phyloP scores from a whole-genome alignment of 2,329 filamentous ascomycete species.

The Aspergillus floridensis region DNA sequence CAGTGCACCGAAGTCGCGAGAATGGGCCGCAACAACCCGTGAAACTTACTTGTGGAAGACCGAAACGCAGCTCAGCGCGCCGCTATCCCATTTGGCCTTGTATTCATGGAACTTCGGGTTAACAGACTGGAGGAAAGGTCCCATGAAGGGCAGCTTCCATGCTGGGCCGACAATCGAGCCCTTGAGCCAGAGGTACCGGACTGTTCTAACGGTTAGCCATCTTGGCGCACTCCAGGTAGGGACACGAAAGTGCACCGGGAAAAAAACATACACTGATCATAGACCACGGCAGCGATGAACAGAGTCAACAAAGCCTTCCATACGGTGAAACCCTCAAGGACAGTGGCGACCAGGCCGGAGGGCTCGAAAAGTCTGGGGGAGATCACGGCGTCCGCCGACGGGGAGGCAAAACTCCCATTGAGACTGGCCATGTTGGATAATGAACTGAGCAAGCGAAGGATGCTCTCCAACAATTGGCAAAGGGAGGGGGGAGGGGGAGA shows the following conservation, averaged over 20 bases:
- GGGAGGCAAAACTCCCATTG: constrained; percentile 69
- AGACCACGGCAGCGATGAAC: constrained; percentile 69
- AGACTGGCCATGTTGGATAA: constrained; percentile 44
- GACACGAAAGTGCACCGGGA: neutral
- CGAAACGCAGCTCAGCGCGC: constrained; percentile 90
- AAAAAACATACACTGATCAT: constrained; percentile 77
- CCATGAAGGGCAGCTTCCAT: constrained; percentile 82
- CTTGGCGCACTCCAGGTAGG: neutral
- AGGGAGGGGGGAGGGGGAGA: constrained; percentile 1
- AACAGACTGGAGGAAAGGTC: constrained; percentile 90
- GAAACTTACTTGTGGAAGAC: constrained; percentile 91
- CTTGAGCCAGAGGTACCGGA: constrained; percentile 72
- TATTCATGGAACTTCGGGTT: constrained; percentile 91
- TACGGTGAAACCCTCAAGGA: constrained; percentile 58
- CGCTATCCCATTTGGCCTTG: constrained; percentile 87
- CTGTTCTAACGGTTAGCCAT: constrained; percentile 43
- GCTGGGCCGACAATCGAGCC: constrained; percentile 71
- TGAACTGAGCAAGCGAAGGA: constrained; percentile 19
- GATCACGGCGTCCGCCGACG: constrained; percentile 62
- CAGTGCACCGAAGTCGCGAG: neutral
- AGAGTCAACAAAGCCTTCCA: constrained; percentile 69
- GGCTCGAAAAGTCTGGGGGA: constrained; percentile 52
- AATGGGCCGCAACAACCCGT: neutral
- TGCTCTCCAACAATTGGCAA: constrained; percentile 14
- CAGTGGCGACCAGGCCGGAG: constrained; percentile 52